Evolutionary conservation across 495 filamentous ascomycete species (phyloP), one percentile per base, ranked within the genome.

Genomic region (Gamarada debralockiae): DNA sequence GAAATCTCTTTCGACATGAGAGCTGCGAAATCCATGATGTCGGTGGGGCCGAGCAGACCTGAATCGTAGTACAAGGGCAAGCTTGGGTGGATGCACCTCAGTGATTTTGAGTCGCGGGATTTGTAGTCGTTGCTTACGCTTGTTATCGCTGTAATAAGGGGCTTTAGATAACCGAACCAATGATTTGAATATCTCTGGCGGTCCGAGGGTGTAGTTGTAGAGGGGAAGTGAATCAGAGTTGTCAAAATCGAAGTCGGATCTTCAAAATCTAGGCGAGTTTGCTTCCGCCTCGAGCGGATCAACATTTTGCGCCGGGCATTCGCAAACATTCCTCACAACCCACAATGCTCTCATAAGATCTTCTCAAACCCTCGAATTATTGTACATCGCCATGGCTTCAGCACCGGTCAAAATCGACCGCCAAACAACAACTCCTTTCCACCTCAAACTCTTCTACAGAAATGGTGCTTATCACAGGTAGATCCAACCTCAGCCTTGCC

Each of bases 1-100:
- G 87, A 79, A 67, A 97, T 95, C 67, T 95, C 87, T 53, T 86
- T 82, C 60, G 86, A 81, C 87, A 98, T 92, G 36, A 98, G 75
- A 9, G 89, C 77, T 42, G 89, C 90, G 76, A 98, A 97, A 68
- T 98, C 91, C 93, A 98, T 98, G 63, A 22, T 73, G 63, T 52
- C 39, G 48, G 50, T 48, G 9, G 34, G 36, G 24, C 24, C 20
- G 37, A 25, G 50, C 21, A 9, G 13, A n/a, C n/a, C 14, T 6
- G 23, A 41, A 36, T 38, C 12, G 31, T n/a, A n/a, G n/a, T n/a
- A n/a, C n/a, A n/a, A n/a, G n/a, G n/a, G n/a, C n/a, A n/a, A n/a
- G n/a, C n/a, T n/a, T n/a, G n/a, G 2, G 20, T 8, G 17, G 20
- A 40, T 4, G 13, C 4, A 18, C n/a, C 8, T 2, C n/a, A 18